These are phyloP conservation scores for Acidomyces sp. DNA, from an alignment of 495 filamentous ascomycete species.

Conservation along the genomic window DNA sequence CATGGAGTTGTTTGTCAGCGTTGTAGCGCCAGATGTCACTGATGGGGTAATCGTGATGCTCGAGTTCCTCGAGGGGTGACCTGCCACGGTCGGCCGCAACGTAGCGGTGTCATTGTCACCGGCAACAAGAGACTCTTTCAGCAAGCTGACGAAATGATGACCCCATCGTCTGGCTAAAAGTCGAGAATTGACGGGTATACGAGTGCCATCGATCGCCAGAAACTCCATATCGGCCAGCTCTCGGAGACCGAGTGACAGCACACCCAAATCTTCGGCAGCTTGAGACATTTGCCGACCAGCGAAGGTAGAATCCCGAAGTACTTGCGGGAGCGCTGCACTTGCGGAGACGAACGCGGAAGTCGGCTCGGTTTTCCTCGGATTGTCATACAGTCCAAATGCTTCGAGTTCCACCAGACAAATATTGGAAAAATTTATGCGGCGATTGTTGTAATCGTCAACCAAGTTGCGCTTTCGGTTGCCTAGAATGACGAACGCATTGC, in stretches of 20 bases:
- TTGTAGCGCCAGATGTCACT: conserved; percentile 41
- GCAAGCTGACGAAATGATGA: conserved; percentile 81
- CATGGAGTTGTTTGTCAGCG: conserved; percentile 38
- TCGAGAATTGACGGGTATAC: conserved; percentile 84
- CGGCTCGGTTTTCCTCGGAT: conserved; percentile 62
- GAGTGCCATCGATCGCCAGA: conserved; percentile 74
- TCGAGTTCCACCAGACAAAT: conserved; percentile 93
- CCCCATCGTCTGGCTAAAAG: conserved; percentile 83
- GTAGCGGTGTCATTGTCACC: conserved; percentile 42
- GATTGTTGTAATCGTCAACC: conserved; percentile 97
- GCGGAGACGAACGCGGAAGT: conserved; percentile 70
- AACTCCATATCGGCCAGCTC: conserved; percentile 98
- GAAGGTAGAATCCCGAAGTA: conserved; percentile 32
- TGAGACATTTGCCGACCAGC: conserved; percentile 55
- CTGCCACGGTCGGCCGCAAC: conserved; percentile 33
- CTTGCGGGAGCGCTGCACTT: conserved; percentile 43
- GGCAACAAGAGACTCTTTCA: conserved; percentile 57
- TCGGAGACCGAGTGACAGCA: conserved; percentile 57
- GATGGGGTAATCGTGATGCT: conserved; percentile 74
- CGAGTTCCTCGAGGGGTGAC: conserved; percentile 48
- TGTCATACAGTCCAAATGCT: conserved; percentile 93
- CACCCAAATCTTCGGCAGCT: conserved; percentile 74
- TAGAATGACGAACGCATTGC: conserved; percentile 88
- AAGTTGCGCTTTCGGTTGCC: conserved; percentile 83
- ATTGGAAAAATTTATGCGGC: conserved; percentile 93